These are phyloP conservation scores for Guyanaporus albipodus DNA, from an alignment of 768 basidiomycete species.

Conservation along the genomic window DNA sequence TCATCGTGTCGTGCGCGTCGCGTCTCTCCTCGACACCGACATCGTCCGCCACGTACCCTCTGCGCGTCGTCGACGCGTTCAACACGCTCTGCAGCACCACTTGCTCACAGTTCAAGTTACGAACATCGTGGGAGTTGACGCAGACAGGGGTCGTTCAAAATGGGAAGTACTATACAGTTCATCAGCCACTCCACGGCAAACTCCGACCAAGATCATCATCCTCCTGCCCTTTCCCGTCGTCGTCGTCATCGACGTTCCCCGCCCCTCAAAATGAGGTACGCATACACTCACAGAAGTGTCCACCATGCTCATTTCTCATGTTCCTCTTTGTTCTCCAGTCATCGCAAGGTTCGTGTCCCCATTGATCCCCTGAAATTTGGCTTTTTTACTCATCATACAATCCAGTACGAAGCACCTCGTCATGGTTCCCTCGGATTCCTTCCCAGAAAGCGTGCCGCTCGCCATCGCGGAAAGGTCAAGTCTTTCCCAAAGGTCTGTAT, in stretches of 20 bases:
- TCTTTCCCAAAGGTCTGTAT: constrained; percentile 90
- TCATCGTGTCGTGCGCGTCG: constrained; percentile 20
- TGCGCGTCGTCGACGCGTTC: constrained; percentile 15
- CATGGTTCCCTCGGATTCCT: constrained; percentile 98
- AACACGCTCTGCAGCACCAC: not conserved
- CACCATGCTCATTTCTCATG: not conserved
- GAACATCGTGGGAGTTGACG: not conserved
- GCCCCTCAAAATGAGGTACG: constrained; percentile 59
- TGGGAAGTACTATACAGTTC: constrained; percentile 28
- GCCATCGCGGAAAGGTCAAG: constrained; percentile 99
- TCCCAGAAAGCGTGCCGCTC: constrained; percentile 92
- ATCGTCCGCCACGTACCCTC: not conserved
- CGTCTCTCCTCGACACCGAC: constrained; percentile 3
- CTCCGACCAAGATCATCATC: constrained; percentile 16
- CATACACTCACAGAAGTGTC: not conserved
- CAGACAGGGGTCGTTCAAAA: constrained; percentile 19
- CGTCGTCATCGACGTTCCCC: constrained; percentile 19
- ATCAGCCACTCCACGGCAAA: constrained; percentile 31
- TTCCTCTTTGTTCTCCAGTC: constrained; percentile 43
- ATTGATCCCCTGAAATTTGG: constrained; percentile 10
- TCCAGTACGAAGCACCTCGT: constrained; percentile 95
- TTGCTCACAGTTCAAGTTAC: not conserved
- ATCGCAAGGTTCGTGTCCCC: constrained; percentile 69
- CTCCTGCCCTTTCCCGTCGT: not conserved
- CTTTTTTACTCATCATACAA: constrained; percentile 19